phyloP scores from a whole-genome alignment of 1,284 basidiomycete species.

The Pisolithus thermaeus region DNA sequence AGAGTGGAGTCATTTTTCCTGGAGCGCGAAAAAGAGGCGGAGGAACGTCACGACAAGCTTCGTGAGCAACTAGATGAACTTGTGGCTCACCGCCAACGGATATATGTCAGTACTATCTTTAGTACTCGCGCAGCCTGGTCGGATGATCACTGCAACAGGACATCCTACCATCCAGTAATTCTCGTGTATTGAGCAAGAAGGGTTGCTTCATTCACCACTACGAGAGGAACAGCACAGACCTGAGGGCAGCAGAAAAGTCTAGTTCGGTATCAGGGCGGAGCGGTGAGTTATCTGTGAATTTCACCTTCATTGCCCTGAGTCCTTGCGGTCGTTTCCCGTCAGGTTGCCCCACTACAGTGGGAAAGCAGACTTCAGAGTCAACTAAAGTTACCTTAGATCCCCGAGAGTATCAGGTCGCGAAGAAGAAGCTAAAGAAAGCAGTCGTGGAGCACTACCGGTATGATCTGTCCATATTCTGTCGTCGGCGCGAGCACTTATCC shows the following conservation, averaged over 20 bases:
- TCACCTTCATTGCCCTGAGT: neutral
- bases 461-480: constrained; percentile 1
- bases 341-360: neutral
- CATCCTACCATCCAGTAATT: constrained; percentile 4
- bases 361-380: neutral
- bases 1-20: constrained; percentile 84
- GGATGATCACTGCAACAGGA: constrained; percentile 17
- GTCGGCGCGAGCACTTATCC: neutral
- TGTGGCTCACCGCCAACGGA: constrained; percentile 60
- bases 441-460: constrained; percentile 83
- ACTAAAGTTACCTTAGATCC: constrained; percentile 43
- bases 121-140: neutral
- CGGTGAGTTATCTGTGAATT: constrained; percentile 4
- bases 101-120: constrained; percentile 44
- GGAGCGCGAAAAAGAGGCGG: constrained; percentile 67
- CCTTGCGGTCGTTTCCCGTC: neutral
- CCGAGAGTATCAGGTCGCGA: constrained; percentile 78
- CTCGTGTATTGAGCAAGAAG: neutral
- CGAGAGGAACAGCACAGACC: neutral
- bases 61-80: constrained; percentile 73
- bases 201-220: neutral
- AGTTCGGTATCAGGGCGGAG: constrained; percentile 12
- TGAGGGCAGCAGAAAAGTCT: neutral
- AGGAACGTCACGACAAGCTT: constrained; percentile 43
- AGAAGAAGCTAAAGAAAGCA: constrained; percentile 77